Evolutionary conservation across 768 basidiomycete genomes (phyloP), one percentile per base, ranked within the genome.

Genomic region (Mycena capillaripes): DNA sequence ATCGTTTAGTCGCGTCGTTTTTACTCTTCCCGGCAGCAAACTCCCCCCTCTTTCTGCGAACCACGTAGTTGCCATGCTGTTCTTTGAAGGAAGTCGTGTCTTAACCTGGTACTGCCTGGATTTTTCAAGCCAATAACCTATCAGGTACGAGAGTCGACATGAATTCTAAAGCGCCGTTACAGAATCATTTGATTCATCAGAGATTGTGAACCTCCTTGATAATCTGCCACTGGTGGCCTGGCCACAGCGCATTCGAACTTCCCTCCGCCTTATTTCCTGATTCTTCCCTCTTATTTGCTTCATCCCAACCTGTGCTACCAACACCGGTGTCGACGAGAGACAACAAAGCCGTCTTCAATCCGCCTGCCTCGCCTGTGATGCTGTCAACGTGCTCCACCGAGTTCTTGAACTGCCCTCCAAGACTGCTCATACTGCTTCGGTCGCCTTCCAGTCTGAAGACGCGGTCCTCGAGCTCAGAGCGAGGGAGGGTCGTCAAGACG

Each of bases 371-470:
- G 16, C 72, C 72, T 7, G 71, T 32, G 21, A 76, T 66, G 8
- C 23, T 30, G 36, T 75, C 75, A 29, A 75, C 73, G 25, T 73
- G 55, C 25, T 72, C 74, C n/a, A 64, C 53, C 14, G 72, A 60
- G 56, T 65, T 75, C 32, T 68, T 55, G 73, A 74, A 81, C 73
- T 44, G 77, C 70, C 4, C 78, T n/a, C 73, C 82, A 27, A 81
- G 65, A 0, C 78, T 69, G n/a, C 72, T 56, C 12, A 84, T 75
- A 10, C 80, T 75, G 6, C 57, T 76, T 9, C 81, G 80, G 30
- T 84, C 79, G 17, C 83, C 84, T 62, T 84, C 69, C 30, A 84
- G 76, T n/a, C 82, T 82, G 76, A 84, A 81, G 5, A 79, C 79
- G 2, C 66, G 76, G 62, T 85, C 68, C 16, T 78, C 76, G 16